Conservation (phyloP, 192 early-diverging fungal species). For the Podila epigama region DNA sequence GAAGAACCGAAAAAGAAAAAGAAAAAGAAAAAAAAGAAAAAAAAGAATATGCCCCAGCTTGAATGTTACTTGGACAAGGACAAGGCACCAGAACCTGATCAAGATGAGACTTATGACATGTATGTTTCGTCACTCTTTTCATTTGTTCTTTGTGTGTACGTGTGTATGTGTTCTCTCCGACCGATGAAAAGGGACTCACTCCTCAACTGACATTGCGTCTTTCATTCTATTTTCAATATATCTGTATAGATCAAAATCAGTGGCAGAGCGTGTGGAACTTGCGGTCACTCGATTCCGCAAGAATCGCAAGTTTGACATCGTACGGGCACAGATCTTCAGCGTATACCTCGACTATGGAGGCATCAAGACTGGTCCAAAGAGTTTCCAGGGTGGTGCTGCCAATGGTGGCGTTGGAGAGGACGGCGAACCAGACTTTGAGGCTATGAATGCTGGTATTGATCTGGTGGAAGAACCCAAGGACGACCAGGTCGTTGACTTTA, state of each 20-base stretch:
- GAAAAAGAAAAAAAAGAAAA: slow-evolving; percentile 55
- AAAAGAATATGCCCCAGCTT: slow-evolving; percentile 53
- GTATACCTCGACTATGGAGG: slow-evolving; percentile 63
- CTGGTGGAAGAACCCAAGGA: slow-evolving; percentile 52
- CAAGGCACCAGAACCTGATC: slow-evolving; percentile 23
- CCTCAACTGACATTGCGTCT: background rate
- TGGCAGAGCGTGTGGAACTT: slow-evolving; percentile 57
- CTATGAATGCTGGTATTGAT: slow-evolving; percentile 51
- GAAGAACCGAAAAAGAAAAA: slow-evolving; percentile 16
- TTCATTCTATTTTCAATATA: background rate
- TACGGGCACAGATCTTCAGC: slow-evolving; percentile 53
- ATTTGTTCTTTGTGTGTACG: background rate
- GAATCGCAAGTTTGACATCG: slow-evolving; percentile 56
- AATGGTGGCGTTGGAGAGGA: slow-evolving; percentile 37
- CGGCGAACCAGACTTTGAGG: slow-evolving; percentile 54
- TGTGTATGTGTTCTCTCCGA: no score
- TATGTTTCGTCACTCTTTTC: slow-evolving; percentile 19
- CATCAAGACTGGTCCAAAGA: slow-evolving; percentile 57
- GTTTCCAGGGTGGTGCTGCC: slow-evolving; percentile 50
- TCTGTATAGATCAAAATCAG: slow-evolving; percentile 41
- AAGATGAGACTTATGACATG: slow-evolving; percentile 51
- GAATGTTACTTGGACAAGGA: slow-evolving; percentile 52
- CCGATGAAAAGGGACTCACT: no score
- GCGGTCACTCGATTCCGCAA: slow-evolving; percentile 61
- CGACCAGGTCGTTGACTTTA: slow-evolving; percentile 46